A percentile compares a stretch with the other conserved stretches of the same genome.
These are phyloP conservation scores for Tetracladium setigerum DNA, from an alignment of 495 filamentous ascomycete species.

Conservation along the genomic window DNA sequence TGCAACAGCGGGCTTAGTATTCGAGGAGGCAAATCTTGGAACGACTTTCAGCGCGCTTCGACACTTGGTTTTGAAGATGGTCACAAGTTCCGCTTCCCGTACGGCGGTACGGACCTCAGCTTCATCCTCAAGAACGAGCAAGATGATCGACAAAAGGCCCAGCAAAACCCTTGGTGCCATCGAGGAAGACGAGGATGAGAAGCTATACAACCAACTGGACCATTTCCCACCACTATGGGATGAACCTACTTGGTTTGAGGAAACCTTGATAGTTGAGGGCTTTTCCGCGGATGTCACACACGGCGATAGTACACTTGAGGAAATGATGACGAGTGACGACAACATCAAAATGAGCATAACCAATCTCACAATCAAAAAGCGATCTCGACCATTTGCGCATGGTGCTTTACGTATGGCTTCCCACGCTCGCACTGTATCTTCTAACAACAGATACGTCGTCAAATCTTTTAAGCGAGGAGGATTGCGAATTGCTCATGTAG, in stretches of 20 bases:
- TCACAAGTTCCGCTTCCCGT: constrained; percentile 27
- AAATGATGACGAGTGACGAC: constrained; percentile 24
- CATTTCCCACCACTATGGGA: constrained; percentile 20
- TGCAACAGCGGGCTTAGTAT: constrained; percentile 10
- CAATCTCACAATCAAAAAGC: constrained; percentile 22
- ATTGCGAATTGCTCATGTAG: constrained; percentile 22
- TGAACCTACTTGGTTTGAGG: constrained; percentile 23
- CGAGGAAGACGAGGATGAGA: constrained; percentile 12
- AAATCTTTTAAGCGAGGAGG: constrained; percentile 23
- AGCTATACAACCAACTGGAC: constrained; percentile 13
- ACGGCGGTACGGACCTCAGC: constrained; percentile 19
- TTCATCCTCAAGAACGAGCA: neutral
- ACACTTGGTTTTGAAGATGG: constrained; percentile 25
- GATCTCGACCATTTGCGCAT: constrained; percentile 25
- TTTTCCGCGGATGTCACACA: constrained; percentile 21
- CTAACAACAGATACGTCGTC: constrained; percentile 23
- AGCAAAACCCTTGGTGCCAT: constrained; percentile 9
- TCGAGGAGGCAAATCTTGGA: constrained; percentile 27
- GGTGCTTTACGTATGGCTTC: constrained; percentile 23
- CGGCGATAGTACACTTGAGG: constrained; percentile 16
- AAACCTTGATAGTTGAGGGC: constrained; percentile 20
- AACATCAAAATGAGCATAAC: constrained; percentile 21
- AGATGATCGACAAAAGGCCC: neutral
- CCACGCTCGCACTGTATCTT: constrained; percentile 24
- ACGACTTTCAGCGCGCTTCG: constrained; percentile 21